phyloP scores from a whole-genome alignment of 176 grass and related monocot species.

The Phoenix dactylifera region DNA sequence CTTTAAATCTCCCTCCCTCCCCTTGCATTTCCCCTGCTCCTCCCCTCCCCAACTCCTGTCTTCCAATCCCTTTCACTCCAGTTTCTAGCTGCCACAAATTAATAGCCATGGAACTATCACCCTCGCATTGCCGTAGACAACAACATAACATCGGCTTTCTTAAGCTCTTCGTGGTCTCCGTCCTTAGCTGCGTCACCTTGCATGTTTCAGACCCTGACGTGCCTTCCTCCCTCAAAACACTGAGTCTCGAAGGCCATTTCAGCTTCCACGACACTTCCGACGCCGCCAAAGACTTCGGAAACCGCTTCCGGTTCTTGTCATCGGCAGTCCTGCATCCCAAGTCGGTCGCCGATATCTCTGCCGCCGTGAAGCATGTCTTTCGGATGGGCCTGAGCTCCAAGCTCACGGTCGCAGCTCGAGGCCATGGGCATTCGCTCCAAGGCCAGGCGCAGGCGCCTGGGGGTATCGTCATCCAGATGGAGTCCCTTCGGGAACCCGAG shows the following conservation, averaged over 20 bases:
- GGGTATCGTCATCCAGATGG: constrained; percentile 9
- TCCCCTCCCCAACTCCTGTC: too few relatives aligned
- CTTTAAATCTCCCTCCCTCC: too few relatives aligned
- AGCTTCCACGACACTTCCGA: background rate
- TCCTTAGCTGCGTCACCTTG: constrained; percentile 10
- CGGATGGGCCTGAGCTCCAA: background rate
- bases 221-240: background rate
- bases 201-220: constrained; percentile 9
- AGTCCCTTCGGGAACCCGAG: background rate
- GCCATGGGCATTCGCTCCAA: constrained; percentile 17
- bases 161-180: background rate
- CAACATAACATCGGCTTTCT: background rate
- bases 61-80: too few relatives aligned
- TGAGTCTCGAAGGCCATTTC: background rate
- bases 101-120: too few relatives aligned
- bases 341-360: constrained; percentile 1
- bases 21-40: too few relatives aligned
- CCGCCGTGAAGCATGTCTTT: background rate
- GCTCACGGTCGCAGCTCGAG: constrained; percentile 6
- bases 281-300: constrained; percentile 9
- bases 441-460: constrained; percentile 12
- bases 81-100: too few relatives aligned
- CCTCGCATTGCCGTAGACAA: too few relatives aligned
- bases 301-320: background rate
- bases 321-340: background rate